Base-by-base conservation (phyloP, 345 rosid species). In the Pseudoturritis turrita region DNA sequence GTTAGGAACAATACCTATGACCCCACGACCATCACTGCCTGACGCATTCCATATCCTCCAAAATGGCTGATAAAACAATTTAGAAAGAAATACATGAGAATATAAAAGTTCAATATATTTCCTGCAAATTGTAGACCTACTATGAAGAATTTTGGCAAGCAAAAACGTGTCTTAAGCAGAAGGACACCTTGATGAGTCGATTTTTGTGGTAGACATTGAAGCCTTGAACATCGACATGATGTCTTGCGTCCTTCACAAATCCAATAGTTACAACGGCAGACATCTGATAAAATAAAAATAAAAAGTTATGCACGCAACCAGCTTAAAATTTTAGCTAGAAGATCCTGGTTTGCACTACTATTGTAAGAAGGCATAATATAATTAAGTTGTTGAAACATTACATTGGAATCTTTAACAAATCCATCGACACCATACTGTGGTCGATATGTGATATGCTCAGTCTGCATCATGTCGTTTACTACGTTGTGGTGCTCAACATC, bases 31-130 rank as follows among this genome's bases (percentile, higher is more conserved):
- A 77, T 83, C 89, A 85, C 97, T 88, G 56, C 92, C 97, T 7
- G 97, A 15, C 58, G 98, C 81, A 82, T 89, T 89, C 97, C 98
- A 93, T 51, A 93, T 84, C 88, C 97, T 93, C 98, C 98, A 93
- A 79, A 93, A 93, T 50, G 97, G 98, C 98, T 93, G 83, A 67
- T 62, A 75, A 73, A 52, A 72, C 52, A 72, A 52, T 51, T 69
- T 36, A 62, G 25, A 17, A 14, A 75, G 19, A 23, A 17, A 21
- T 12, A 62, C 52, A 45, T 31, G 45, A 23, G 35, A 75, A 52
- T 53, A 61, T 18, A 5, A 41, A 25, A 12, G 35, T 58, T 28
- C 19, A n/a, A 11, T 11, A 14, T 50, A 5, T 28, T 12, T 23
- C 37, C 22, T 17, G 8, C 28, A 43, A 28, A 51, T 37, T 44